phyloP scores from a whole-genome alignment of 225 moss, liverwort and hornwort genomes.

The Marchantia paleacea region DNA sequence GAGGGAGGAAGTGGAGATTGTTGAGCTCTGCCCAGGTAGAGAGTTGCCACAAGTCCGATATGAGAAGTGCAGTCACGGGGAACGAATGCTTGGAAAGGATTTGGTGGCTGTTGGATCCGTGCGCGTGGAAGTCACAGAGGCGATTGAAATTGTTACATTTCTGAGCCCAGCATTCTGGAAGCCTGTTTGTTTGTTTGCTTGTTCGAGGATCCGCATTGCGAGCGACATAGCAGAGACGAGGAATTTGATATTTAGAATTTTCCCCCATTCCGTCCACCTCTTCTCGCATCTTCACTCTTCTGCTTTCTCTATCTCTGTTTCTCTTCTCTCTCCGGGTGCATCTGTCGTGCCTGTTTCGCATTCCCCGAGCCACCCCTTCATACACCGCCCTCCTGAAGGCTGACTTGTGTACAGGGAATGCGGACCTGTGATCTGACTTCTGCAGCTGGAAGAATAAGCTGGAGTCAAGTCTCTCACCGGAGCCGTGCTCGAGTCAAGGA shows the following conservation, averaged over 20 bases:
- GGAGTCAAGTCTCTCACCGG: neutral
- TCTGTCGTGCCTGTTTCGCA: neutral
- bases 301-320: neutral
- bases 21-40: neutral
- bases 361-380: neutral
- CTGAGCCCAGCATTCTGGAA: neutral
- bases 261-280: neutral
- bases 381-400: neutral
- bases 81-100: conserved; percentile 2
- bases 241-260: neutral
- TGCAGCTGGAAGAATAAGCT: conserved; percentile 2
- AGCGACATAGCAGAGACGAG: neutral
- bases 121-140: neutral
- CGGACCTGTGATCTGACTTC: conserved; percentile 6
- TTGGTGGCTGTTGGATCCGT: conserved; percentile 7
- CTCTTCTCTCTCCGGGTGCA: neutral
- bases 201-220: conserved; percentile 4
- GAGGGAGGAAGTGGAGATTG: conserved; percentile 4
- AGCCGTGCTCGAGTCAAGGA: neutral
- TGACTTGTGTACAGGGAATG: conserved; percentile 2
- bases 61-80: neutral
- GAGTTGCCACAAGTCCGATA: neutral
- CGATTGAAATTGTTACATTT: neutral
- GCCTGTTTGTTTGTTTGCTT: neutral
- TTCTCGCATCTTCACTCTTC: neutral